Percentiles rank a stretch among this genome's conserved stretches.
These are phyloP conservation scores for Nakazawaea pomicola DNA, from an alignment of 805 yeast species.

Conservation along the genomic window DNA sequence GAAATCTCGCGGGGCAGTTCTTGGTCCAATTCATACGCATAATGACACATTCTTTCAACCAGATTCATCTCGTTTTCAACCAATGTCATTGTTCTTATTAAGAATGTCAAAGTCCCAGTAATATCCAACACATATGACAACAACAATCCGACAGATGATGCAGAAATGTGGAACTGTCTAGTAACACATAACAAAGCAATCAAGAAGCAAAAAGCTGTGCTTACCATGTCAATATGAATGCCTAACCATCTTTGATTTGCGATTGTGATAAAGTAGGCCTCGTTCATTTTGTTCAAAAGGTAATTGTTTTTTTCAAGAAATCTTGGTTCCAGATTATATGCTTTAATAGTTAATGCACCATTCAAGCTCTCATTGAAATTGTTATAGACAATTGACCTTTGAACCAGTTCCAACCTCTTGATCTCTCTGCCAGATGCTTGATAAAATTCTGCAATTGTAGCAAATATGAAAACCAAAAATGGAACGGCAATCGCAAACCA, in stretches of 20 bases:
- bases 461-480: constrained; percentile 39
- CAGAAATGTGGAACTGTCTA: constrained; percentile 52
- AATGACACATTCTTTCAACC: constrained; percentile 64
- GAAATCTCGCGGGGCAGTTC: constrained; percentile 57
- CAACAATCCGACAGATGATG: constrained; percentile 65
- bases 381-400: constrained; percentile 65
- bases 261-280: constrained; percentile 57
- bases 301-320: constrained; percentile 43
- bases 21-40: constrained; percentile 57
- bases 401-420: constrained; percentile 69
- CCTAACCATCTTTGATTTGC: constrained; percentile 75
- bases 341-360: constrained; percentile 62
- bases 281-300: constrained; percentile 56
- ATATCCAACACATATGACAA: constrained; percentile 55
- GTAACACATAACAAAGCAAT: constrained; percentile 56
- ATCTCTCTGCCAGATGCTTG: constrained; percentile 72
- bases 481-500: constrained; percentile 70
- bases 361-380: constrained; percentile 66
- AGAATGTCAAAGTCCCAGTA: constrained; percentile 51
- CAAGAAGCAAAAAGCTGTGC: constrained; percentile 45
- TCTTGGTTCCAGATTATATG: constrained; percentile 41
- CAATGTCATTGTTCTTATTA: constrained; percentile 61
- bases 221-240: constrained; percentile 51
- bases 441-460: constrained; percentile 47
- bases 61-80: constrained; percentile 77